Base-by-base conservation (phyloP, 2,329 filamentous ascomycete genomes). In the Parascedosporium putredinis region DNA sequence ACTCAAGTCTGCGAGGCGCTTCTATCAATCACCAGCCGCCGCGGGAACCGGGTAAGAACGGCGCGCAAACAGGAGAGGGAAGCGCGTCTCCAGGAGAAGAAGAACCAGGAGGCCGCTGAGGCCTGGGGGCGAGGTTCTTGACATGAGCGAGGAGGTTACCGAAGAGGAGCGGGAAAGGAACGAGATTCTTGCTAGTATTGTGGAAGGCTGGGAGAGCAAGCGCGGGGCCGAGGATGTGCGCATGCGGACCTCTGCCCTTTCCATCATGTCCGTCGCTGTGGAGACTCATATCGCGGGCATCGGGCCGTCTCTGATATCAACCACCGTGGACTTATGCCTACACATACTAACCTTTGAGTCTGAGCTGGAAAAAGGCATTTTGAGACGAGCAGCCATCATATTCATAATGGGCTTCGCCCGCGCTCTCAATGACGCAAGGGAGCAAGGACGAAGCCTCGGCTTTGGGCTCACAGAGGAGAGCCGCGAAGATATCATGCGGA, bases 171-270 rank as follows among this genome's bases (percentile, higher is more conserved):
- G 60, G 55, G 64, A 57, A 42, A 72, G 66, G 52, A 73, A 73
- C 50, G 79, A 72, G 25, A 69, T 74, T 44, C 60, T 83, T 10
- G 67, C 71, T 20, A 70, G 73, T 52, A 86, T 88, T 52, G 70
- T 87, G 1, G 67, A 73, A 12, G 83, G 81, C 1, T 88, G 84
- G 84, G 74, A 83, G 55, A 75, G 80, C 53, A 81, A 78, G 50
- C 67, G 73, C 14, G 83, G 81, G 0, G 73, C 74, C 52, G 84
- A 88, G 60, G 84, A 88, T 58, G 69, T 87, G 10, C 74, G 85
- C 3, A 75, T 89, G 55, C 78, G 85, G 1, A 68, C 83, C 12
- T 87, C 84, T 20, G 81, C 84, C 3, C 62, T 89, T 5, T 84
- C 82, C 4, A 74, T 88, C 44, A 69, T 88, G 40, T 75, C 76